Percentiles rank a stretch among this genome's conserved stretches.
phyloP scores from a whole-genome alignment of 2,329 filamentous ascomycete species.

The Neospermospora avenae region DNA sequence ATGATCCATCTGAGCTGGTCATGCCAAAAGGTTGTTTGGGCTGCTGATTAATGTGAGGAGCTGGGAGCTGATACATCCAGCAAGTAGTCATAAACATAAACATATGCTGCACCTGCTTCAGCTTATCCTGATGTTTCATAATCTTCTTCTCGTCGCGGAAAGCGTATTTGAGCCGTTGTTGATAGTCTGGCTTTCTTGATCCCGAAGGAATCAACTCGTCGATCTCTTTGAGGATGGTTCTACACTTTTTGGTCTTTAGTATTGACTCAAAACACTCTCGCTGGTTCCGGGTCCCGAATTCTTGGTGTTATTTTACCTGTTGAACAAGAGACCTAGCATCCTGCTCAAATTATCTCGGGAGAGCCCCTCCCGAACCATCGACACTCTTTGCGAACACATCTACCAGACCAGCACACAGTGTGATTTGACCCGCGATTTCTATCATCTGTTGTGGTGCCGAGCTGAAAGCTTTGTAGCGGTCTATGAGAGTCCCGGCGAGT shows the following conservation, averaged over 20 bases:
- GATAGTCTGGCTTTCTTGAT: conserved; percentile 13
- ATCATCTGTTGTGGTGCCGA: conserved; percentile 18
- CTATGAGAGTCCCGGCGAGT: conserved; percentile 12
- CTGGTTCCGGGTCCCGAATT: background rate
- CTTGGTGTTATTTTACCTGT: conserved; percentile 7
- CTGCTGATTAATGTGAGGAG: background rate
- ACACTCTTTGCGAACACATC: conserved; percentile 18
- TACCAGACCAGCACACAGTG: conserved; percentile 13
- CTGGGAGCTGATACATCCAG: conserved; percentile 17
- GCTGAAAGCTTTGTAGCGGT: conserved; percentile 16
- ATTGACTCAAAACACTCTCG: background rate
- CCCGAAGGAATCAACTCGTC: conserved; percentile 12
- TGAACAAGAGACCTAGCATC: conserved; percentile 9
- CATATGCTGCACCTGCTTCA: conserved; percentile 20
- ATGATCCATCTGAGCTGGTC: background rate
- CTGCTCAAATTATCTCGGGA: conserved; percentile 10
- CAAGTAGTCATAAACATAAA: conserved; percentile 23
- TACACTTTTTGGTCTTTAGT: conserved; percentile 4
- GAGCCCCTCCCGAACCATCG: conserved; percentile 5
- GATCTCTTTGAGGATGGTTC: conserved; percentile 11
- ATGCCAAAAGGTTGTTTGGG: background rate
- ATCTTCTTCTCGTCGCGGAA: conserved; percentile 17
- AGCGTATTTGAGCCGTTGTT: conserved; percentile 14
- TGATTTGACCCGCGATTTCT: conserved; percentile 17
- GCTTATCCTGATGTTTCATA: conserved; percentile 9